Base-by-base conservation (phyloP, 2,329 filamentous ascomycete species). In the Lachnellula subtilissima region DNA sequence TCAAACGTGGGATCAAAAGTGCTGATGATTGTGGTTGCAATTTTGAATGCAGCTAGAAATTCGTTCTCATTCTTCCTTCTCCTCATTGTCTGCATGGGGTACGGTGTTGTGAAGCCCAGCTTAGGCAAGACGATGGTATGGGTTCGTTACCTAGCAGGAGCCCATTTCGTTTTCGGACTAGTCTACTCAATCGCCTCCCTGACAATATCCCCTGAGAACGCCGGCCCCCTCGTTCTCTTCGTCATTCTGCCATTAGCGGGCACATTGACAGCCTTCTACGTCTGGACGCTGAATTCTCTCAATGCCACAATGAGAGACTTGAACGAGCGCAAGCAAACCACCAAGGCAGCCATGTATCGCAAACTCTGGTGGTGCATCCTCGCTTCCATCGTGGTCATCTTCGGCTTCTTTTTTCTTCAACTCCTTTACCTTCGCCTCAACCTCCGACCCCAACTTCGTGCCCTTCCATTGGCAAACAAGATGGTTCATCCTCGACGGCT, bases 361-460 rank as follows among this genome's bases (percentile, higher is more conserved):
- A 96, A 95, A 72, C 84, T 99, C 14, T 99, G 95, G 92, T 99
- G 92, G 92, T 93, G 91, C 71, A 96, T 99, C 58, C 79, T 99
- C 47, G 79, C 84, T 61, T 96, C 89, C 71, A 96, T 99, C 70
- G 76, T 97, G 49, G 90, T 97, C 65, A 97, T 97, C 65, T 99
- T 99, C 66, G 91, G 81, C 55, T 99, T 99, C 77, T 97, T 99
- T 99, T 79, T 97, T 99, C 78, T 86, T 97, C 78, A 97, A 97
- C 78, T 95, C 89, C 65, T 91, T 97, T 73, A 91, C 89, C 0
- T 96, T 99, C 71, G 93, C 92, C 49, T 92, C 91, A 12, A 85
- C 86, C 48, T 83, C 82, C 48, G 88, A 92, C 61, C 89, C 89
- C 0, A 88, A 96, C 71, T 99, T 96, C 71, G 91, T 96, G 4